Conservation (phyloP, 2,329 filamentous ascomycete species). For the Podosphaera xanthii region DNA sequence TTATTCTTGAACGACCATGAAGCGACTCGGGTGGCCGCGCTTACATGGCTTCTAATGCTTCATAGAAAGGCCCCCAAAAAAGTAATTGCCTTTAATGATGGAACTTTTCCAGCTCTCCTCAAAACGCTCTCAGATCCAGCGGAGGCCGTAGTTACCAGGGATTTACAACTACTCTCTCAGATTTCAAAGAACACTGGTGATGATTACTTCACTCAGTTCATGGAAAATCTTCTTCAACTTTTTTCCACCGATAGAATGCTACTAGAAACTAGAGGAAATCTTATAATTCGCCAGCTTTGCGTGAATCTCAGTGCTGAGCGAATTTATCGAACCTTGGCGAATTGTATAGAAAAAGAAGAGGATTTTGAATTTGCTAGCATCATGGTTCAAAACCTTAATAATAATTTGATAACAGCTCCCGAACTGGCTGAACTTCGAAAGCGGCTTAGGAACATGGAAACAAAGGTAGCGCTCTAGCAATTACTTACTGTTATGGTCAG, state of each 20-base stretch:
- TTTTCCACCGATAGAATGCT: constrained; percentile 87
- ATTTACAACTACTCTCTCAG: constrained; percentile 79
- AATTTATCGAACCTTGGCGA: constrained; percentile 85
- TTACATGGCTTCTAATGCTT: constrained; percentile 95
- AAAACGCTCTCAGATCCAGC: constrained; percentile 92
- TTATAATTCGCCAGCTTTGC: constrained; percentile 90
- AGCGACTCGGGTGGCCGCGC: constrained; percentile 74
- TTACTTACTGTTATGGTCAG: not conserved
- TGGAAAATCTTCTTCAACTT: constrained; percentile 85
- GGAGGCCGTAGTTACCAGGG: constrained; percentile 85
- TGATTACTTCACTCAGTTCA: constrained; percentile 92
- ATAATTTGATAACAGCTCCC: constrained; percentile 93
- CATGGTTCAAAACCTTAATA: constrained; percentile 98
- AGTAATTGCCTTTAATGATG: constrained; percentile 86
- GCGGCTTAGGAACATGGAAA: constrained; percentile 71
- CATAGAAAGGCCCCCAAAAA: constrained; percentile 87
- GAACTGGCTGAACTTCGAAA: constrained; percentile 82
- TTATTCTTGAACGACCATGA: constrained; percentile 95
- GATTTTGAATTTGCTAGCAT: constrained; percentile 97
- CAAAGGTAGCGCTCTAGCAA: constrained; percentile 30
- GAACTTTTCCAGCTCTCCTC: constrained; percentile 82
- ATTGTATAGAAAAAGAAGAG: constrained; percentile 93
- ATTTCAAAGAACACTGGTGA: constrained; percentile 94
- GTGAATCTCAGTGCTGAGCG: constrained; percentile 80
- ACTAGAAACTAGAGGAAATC: constrained; percentile 75